Percentiles rank a stretch among this genome's conserved stretches.
These are phyloP conservation scores for Ampelomyces quisqualis DNA, from an alignment of 2,329 filamentous ascomycete genomes.

Conservation along the genomic window DNA sequence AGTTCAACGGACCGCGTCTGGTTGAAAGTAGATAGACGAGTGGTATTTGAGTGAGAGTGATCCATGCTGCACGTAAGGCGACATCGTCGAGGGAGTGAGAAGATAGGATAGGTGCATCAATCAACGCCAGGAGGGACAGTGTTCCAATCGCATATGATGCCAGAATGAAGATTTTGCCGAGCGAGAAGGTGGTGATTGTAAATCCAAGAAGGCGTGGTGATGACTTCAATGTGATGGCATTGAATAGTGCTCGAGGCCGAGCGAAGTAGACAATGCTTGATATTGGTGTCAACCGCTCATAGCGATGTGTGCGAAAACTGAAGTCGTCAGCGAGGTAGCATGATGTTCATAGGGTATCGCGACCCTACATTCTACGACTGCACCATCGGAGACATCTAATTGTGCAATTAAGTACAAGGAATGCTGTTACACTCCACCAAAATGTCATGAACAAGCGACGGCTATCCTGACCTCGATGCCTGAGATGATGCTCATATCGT, in stretches of 20 bases:
- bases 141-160: constrained; percentile 10
- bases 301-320: constrained; percentile 10
- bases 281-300: not conserved
- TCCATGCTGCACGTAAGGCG: constrained; percentile 35
- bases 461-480: constrained; percentile 22
- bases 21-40: constrained; percentile 30
- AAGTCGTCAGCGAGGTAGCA: not conserved
- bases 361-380: constrained; percentile 12
- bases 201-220: constrained; percentile 1
- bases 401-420: constrained; percentile 5
- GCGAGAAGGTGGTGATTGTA: constrained; percentile 1
- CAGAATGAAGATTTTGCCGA: constrained; percentile 10
- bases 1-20: constrained; percentile 26
- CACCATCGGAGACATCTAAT: constrained; percentile 10
- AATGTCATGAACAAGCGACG: constrained; percentile 14
- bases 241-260: constrained; percentile 6
- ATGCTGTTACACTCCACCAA: constrained; percentile 17
- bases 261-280: not conserved
- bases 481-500: constrained; percentile 28
- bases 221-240: constrained; percentile 9
- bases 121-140: constrained; percentile 14
- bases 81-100: constrained; percentile 32
- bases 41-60: constrained; percentile 31
- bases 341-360: not conserved
- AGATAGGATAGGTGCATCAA: constrained; percentile 25